Percentiles rank a stretch among this genome's conserved stretches.
These are phyloP conservation scores for Corchorus olitorius DNA, from an alignment of 345 rosid genomes.

Conservation along the genomic window DNA sequence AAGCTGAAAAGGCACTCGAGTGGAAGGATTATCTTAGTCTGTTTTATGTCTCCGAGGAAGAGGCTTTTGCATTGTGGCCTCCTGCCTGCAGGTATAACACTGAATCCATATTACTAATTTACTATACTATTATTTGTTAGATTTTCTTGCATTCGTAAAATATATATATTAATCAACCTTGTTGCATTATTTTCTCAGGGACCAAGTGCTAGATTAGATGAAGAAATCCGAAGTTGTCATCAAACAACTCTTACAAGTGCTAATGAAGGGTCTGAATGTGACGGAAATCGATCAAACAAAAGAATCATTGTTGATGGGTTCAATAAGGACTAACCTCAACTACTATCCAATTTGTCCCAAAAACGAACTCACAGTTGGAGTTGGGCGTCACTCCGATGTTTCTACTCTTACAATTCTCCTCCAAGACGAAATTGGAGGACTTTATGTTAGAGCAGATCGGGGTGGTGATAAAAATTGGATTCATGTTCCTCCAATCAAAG, in stretches of 20 bases:
- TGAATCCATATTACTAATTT: no score
- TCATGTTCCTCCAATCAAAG: slow-evolving; percentile 29
- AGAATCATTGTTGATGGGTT: slow-evolving; percentile 19
- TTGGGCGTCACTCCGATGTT: slow-evolving; percentile 30
- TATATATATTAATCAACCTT: no score
- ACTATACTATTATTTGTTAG: background rate
- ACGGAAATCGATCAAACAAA: slow-evolving; percentile 7
- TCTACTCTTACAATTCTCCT: slow-evolving; percentile 27
- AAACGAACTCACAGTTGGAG: slow-evolving; percentile 21
- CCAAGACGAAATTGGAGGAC: slow-evolving; percentile 28
- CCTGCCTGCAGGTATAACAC: slow-evolving; percentile 25
- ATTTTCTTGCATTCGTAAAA: background rate
- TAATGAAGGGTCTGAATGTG: slow-evolving; percentile 19
- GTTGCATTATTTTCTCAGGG: background rate
- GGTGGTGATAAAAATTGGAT: slow-evolving; percentile 22
- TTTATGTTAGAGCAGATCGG: slow-evolving; percentile 13
- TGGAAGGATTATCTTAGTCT: slow-evolving; percentile 28
- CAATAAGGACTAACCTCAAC: slow-evolving; percentile 18
- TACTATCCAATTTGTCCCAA: slow-evolving; percentile 32
- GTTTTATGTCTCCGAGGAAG: background rate
- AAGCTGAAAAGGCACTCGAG: slow-evolving; percentile 17
- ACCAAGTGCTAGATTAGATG: slow-evolving; percentile 22
- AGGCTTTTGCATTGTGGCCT: slow-evolving; percentile 28
- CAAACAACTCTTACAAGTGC: slow-evolving; percentile 19
- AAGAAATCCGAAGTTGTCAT: slow-evolving; percentile 21